Evolutionary conservation across 768 basidiomycete species (phyloP).

Genomic region (Ephemerocybe angulata): DNA sequence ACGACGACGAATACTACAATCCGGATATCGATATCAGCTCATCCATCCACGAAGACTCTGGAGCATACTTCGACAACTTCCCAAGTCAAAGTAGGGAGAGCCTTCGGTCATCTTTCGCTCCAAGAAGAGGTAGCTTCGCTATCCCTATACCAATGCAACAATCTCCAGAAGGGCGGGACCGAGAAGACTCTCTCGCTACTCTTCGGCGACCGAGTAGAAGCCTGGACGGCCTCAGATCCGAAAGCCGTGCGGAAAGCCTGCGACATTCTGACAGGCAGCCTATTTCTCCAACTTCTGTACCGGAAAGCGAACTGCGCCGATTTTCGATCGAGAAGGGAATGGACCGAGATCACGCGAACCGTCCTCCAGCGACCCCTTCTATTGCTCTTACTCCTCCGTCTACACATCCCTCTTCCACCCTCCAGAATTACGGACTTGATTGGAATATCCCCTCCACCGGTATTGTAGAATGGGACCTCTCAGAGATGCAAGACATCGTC

Average conservation of each 20-base stretch:
- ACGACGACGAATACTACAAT: conserved; percentile 32
- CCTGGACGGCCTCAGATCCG: conserved; percentile 41
- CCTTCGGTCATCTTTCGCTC: conserved; percentile 9
- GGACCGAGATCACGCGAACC: neutral
- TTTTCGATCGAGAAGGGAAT: conserved; percentile 25
- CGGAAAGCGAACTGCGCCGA: conserved; percentile 49
- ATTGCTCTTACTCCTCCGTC: neutral
- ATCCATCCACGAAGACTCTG: conserved; percentile 32
- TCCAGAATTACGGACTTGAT: conserved; percentile 20
- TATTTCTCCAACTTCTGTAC: conserved; percentile 37
- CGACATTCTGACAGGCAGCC: conserved; percentile 14
- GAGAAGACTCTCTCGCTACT: conserved; percentile 57
- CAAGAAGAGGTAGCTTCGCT: conserved; percentile 56
- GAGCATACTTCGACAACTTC: conserved; percentile 15
- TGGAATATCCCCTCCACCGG: conserved; percentile 24
- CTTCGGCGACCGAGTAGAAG: conserved; percentile 61
- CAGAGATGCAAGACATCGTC: conserved; percentile 27
- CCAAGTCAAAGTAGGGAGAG: conserved; percentile 18
- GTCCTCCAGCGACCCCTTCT: neutral
- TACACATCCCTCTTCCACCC: conserved; percentile 2
- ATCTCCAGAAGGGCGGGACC: conserved; percentile 34
- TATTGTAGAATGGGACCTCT: conserved; percentile 19
- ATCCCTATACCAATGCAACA: conserved; percentile 48
- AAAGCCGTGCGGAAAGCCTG: conserved; percentile 9
- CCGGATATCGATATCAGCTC: conserved; percentile 39